Base-by-base conservation (phyloP, 2,329 filamentous ascomycete genomes). In the Beauveria bassiana region DNA sequence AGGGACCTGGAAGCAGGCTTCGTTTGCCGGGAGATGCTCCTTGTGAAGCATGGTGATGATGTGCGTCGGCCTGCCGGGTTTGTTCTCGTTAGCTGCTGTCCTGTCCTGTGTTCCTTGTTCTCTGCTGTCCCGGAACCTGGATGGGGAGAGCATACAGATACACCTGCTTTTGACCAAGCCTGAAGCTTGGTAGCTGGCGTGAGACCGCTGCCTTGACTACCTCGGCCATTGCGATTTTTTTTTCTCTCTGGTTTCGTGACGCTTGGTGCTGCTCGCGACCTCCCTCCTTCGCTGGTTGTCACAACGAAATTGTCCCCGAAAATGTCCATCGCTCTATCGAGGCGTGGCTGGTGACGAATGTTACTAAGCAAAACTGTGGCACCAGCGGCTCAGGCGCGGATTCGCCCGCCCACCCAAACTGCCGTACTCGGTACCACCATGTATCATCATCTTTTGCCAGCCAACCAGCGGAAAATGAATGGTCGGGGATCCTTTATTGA, bases 1-100 rank as follows among this genome's bases (percentile, higher is more conserved):
- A 12, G 95, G 95, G 38, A 97, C 93, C 70, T 88, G 82, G 84
- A 99, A 99, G 69, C 87, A 88, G 65, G 93, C 95, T 73, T 90
- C 91, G 73, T 86, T 88, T 22, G 93, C 86, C 8, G 90, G 87
- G 59, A 90, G 83, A 67, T 84, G 81, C 34, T 86, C 84, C 62
- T 86, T 88, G 67, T 81, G 88, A 68, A 96, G 79, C 70, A 98
- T 84, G 64, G 88, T 87, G 70, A 98, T 79, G 66, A 86, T 84
- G 77, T 96, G 90, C 71, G 88, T 86, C 58, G 93, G 93, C 63
- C 93, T 96, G 70, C 40, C 56, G n/a, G 57, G 54, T 45, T 22
- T 34, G 40, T 40, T 18, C 46, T 50, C 14, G n/a, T 59, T 22
- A 31, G 46, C 26, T 26, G 7, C 51, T 40, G 28, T 59, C 56